Percentiles rank a stretch among this genome's conserved stretches.
Evolutionary conservation across 192 early-diverging fungal genomes (phyloP).

Genomic region (Gryganskiella cystojenkinii): DNA sequence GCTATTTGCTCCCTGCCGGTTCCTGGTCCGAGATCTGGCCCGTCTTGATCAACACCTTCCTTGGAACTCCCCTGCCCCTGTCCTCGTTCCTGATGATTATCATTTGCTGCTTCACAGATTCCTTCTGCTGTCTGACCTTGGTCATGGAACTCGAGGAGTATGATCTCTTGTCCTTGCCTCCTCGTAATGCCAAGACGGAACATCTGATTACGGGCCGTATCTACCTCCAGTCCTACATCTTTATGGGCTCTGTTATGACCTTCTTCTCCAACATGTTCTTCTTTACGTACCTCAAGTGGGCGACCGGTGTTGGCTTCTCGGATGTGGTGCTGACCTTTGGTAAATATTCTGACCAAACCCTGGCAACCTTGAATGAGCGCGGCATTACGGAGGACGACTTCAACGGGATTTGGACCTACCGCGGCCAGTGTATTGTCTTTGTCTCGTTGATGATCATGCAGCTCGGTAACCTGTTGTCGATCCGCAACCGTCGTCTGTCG

Average conservation of each 20-base stretch:
- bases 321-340: constrained; percentile 51
- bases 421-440: constrained; percentile 73
- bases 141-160: constrained; percentile 85
- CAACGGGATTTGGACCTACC: constrained; percentile 44
- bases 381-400: constrained; percentile 35
- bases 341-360: constrained; percentile 32
- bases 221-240: constrained; percentile 82
- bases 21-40: constrained; percentile 81
- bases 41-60: constrained; percentile 79
- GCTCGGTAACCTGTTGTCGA: constrained; percentile 71
- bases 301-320: constrained; percentile 64
- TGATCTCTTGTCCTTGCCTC: constrained; percentile 75
- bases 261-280: constrained; percentile 75
- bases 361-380: neutral
- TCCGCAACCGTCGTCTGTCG: constrained; percentile 68
- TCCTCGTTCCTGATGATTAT: constrained; percentile 80
- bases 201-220: constrained; percentile 74
- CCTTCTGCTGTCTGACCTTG: constrained; percentile 71
- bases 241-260: constrained; percentile 79
- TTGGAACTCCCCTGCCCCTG: constrained; percentile 84
- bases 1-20: constrained; percentile 84
- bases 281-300: constrained; percentile 71
- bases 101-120: constrained; percentile 64
- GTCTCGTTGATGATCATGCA: constrained; percentile 72
- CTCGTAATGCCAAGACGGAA: constrained; percentile 78